Evolutionary conservation across 768 basidiomycete species (phyloP).

Genomic region (Clathrus columnatus): DNA sequence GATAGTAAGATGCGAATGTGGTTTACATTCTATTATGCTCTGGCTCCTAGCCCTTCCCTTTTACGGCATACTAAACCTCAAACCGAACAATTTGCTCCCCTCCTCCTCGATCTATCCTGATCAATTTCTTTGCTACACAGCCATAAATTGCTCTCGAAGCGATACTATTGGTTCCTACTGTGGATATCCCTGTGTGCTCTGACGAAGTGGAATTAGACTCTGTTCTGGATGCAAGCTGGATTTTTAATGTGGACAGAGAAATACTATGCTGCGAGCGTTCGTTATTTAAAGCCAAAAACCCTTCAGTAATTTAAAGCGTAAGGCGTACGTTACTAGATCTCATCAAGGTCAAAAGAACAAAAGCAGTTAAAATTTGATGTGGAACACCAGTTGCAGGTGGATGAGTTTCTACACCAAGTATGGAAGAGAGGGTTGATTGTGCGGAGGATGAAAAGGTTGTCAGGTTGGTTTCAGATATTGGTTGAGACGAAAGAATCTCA

Average conservation of each 20-base stretch:
- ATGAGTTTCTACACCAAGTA: slow-evolving; percentile 19
- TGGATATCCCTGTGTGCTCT: slow-evolving; percentile 6
- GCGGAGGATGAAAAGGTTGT: slow-evolving; percentile 50
- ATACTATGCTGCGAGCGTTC: slow-evolving; percentile 41
- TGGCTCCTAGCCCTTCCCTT: too few relatives aligned
- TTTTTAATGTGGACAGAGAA: slow-evolving; percentile 55
- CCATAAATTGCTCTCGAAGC: slow-evolving; percentile 56
- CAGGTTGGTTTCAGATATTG: slow-evolving; percentile 31
- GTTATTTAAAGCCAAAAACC: background rate
- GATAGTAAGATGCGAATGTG: too few relatives aligned
- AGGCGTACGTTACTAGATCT: slow-evolving; percentile 24
- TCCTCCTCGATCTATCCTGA: slow-evolving; percentile 68
- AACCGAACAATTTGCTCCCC: slow-evolving; percentile 72
- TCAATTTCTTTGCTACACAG: slow-evolving; percentile 71
- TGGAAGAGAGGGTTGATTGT: slow-evolving; percentile 35
- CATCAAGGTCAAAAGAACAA: slow-evolving; percentile 54
- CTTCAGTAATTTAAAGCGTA: background rate
- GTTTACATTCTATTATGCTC: too few relatives aligned
- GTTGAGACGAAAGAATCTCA: slow-evolving; percentile 41
- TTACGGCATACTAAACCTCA: too few relatives aligned
- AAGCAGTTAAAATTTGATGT: slow-evolving; percentile 66
- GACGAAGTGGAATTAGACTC: background rate
- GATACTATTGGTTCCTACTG: slow-evolving; percentile 29
- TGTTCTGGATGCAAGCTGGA: slow-evolving; percentile 38
- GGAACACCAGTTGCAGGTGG: slow-evolving; percentile 28